phyloP scores from a whole-genome alignment of 805 yeast genomes.

The Teunomyces panamensis region DNA sequence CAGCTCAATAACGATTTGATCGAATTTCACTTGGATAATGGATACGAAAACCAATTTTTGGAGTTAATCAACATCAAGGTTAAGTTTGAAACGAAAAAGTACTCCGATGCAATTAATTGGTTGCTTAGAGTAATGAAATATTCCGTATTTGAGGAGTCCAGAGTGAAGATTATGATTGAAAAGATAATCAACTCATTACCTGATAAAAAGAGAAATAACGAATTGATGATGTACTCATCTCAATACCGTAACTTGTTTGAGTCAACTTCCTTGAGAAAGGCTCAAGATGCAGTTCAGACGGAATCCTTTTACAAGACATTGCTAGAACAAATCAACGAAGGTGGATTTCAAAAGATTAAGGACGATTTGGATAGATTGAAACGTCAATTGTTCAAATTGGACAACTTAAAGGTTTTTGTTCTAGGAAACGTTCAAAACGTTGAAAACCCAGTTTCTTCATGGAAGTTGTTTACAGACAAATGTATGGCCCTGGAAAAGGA shows the following conservation, averaged over 20 bases:
- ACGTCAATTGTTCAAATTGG: conserved; percentile 48
- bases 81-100: conserved; percentile 60
- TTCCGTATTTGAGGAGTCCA: conserved; percentile 66
- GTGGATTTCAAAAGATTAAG: conserved; percentile 44
- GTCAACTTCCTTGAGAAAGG: conserved; percentile 60
- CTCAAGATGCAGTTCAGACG: conserved; percentile 61
- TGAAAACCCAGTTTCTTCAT: conserved; percentile 53
- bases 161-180: conserved; percentile 66
- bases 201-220: conserved; percentile 62
- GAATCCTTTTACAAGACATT: conserved; percentile 52
- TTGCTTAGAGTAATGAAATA: conserved; percentile 59
- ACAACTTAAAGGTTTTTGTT: conserved; percentile 65
- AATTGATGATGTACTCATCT: conserved; percentile 63
- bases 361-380: conserved; percentile 52
- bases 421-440: conserved; percentile 63
- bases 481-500: conserved; percentile 9
- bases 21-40: conserved; percentile 51
- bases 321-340: conserved; percentile 50
- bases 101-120: conserved; percentile 74
- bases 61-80: conserved; percentile 66
- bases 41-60: conserved; percentile 57
- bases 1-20: conserved; percentile 72
- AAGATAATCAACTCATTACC: conserved; percentile 58
- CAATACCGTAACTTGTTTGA: conserved; percentile 51
- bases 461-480: conserved; percentile 42